Base-by-base conservation (phyloP, 2,329 filamentous ascomycete species). In the Bipolaris gigantea region DNA sequence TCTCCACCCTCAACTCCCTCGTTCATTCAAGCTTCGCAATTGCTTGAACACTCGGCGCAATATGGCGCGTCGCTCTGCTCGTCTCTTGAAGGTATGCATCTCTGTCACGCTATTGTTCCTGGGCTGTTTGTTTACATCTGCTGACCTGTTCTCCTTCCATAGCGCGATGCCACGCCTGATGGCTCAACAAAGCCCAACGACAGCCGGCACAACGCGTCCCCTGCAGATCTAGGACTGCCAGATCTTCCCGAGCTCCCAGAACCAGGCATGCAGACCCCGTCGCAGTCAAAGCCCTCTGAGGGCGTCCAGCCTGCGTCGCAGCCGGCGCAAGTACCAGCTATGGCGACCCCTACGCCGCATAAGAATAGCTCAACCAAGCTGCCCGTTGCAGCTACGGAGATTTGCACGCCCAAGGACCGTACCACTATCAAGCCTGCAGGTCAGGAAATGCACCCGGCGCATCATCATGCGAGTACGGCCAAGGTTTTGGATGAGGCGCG, bases 361-460 rank as follows among this genome's bases (percentile, higher is more conserved):
- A 67, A 64, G 55, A 66, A 48, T 50, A 64, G 63, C 38, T 64
- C 65, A 15, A 63, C 67, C 23, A 63, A 56, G 50, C 59, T 59
- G 30, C 57, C 61, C 16, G 46, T 67, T 18, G 51, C 60, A 19
- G 55, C 55, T 33, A 55, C 64, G 34, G 54, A 64, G 18, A 62
- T 65, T 25, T 69, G 61, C 49, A 75, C 77, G 6, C 91, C 91
- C 5, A 81, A 80, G 36, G 84, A 84, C 35, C 83, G 81, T 13
- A 85, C 85, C 4, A 82, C 85, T 5, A 78, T 88, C 62, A 88
- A 89, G 76, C 89, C 90, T 21, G 79, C 88, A 43, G 82, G 82
- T 60, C 85, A 87, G 55, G 92, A 96, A 73, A 97, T 97, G 92
- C 92, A 97, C 71, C 93, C 93, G 8, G 89, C 89, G 77, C 89